phyloP scores from a whole-genome alignment of 441 rosid species.

The Oxalis stricta region DNA sequence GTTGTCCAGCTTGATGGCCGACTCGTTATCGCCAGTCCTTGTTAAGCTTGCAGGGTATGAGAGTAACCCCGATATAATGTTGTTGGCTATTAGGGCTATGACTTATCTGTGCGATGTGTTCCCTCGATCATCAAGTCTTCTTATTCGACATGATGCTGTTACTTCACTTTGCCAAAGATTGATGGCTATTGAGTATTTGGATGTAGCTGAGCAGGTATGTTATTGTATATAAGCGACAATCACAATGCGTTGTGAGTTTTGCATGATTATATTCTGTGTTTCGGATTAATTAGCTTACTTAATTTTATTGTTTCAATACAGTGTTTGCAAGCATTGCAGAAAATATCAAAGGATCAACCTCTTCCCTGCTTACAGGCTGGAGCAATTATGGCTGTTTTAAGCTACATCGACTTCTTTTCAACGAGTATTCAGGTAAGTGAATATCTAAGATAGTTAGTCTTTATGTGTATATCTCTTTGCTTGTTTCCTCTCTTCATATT shows the following conservation, averaged over 20 bases:
- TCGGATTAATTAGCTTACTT: neutral
- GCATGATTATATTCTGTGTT: neutral
- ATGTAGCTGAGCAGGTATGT: slow-evolving; percentile 92
- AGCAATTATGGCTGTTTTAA: slow-evolving; percentile 78
- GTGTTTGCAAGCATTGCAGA: slow-evolving; percentile 99
- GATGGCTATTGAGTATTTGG: slow-evolving; percentile 70
- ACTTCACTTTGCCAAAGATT: slow-evolving; percentile 80
- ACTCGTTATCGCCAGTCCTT: slow-evolving; percentile 63
- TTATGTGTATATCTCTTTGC: neutral
- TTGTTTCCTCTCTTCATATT: neutral
- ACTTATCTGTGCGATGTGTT: slow-evolving; percentile 89
- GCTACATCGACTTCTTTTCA: slow-evolving; percentile 75
- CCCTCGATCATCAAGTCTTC: slow-evolving; percentile 65
- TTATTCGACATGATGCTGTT: slow-evolving; percentile 69
- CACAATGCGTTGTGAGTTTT: neutral
- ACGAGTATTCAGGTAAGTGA: slow-evolving; percentile 72
- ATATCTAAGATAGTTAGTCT: slow-evolving; percentile 3
- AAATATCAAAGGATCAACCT: slow-evolving; percentile 87
- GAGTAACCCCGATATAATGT: slow-evolving; percentile 55
- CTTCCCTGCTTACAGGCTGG: slow-evolving; percentile 83
- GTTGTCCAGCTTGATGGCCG: slow-evolving; percentile 54
- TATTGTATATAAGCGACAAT: slow-evolving; percentile 1
- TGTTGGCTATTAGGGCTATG: slow-evolving; percentile 76
- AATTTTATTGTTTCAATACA: slow-evolving; percentile 10
- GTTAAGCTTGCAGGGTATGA: slow-evolving; percentile 60